These are phyloP conservation scores for Santalum album DNA, from an alignment of 164 flowering plant species.

Conservation along the genomic window DNA sequence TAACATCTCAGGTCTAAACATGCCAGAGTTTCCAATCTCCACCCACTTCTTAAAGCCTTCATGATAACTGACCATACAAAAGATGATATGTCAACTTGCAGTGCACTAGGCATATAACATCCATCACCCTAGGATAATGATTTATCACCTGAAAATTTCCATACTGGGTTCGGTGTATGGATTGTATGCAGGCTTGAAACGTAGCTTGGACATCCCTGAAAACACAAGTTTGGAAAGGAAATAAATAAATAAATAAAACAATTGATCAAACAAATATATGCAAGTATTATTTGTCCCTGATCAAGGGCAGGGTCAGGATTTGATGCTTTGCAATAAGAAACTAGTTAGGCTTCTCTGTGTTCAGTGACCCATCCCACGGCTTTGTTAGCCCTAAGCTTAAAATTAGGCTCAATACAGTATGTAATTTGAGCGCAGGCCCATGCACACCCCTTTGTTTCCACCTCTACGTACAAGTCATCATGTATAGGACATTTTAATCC, in stretches of 20 bases:
- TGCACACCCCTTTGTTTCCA: too few relatives aligned
- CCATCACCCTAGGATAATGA: not conserved
- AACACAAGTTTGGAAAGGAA: not conserved
- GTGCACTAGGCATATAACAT: not conserved
- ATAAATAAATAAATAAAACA: not conserved
- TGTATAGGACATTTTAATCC: too few relatives aligned
- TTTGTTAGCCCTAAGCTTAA: too few relatives aligned
- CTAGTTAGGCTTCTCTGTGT: too few relatives aligned
- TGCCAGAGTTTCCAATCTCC: conserved; percentile 93
- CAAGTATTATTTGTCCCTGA: not conserved
- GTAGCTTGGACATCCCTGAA: conserved; percentile 79
- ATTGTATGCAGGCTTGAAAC: conserved; percentile 94
- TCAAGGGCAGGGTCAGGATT: too few relatives aligned
- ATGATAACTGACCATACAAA: conserved; percentile 52
- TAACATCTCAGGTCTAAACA: conserved; percentile 98
- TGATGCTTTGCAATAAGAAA: too few relatives aligned
- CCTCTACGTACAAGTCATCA: too few relatives aligned
- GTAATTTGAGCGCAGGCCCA: too few relatives aligned
- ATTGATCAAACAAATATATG: not conserved
- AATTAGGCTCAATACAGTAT: too few relatives aligned
- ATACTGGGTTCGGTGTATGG: conserved; percentile 98
- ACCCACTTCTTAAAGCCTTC: conserved; percentile 95
- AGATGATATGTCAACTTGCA: not conserved
- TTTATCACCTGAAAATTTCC: conserved; percentile 85
- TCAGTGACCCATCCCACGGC: too few relatives aligned